Evolutionary conservation across 2,329 filamentous ascomycete genomes (phyloP).

Genomic region (Chaetomium globosum): DNA sequence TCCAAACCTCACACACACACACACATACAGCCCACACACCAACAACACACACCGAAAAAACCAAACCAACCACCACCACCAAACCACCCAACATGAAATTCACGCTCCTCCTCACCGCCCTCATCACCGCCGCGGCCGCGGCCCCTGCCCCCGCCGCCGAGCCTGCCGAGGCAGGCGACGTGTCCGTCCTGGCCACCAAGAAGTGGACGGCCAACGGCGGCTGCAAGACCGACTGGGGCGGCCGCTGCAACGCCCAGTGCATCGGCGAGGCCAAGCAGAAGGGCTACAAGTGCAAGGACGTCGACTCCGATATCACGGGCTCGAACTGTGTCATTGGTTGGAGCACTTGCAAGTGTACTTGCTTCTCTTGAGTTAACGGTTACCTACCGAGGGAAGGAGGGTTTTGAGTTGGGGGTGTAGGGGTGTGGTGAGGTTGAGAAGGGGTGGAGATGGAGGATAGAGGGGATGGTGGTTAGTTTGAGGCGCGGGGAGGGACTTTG

Average conservation of each 20-base stretch:
- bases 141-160: neutral
- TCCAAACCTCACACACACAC: neutral
- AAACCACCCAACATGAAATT: conserved; percentile 2
- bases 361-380: neutral
- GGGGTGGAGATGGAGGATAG: too few species aligned
- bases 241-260: conserved; percentile 13
- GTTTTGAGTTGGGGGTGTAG: too few species aligned
- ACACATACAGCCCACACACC: neutral
- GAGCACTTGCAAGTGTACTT: conserved; percentile 16
- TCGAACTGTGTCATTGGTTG: conserved; percentile 1
- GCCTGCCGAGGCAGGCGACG: neutral
- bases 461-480: too few species aligned
- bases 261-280: conserved; percentile 14
- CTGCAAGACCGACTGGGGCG: conserved; percentile 19
- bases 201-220: conserved; percentile 9
- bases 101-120: neutral
- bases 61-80: neutral
- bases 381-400: too few species aligned
- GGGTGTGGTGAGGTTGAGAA: too few species aligned
- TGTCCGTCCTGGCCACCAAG: conserved; percentile 5
- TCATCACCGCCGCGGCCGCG: neutral
- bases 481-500: too few species aligned
- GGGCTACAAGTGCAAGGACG: conserved; percentile 12
- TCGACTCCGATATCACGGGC: conserved; percentile 15
- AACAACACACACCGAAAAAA: neutral